Percentiles rank a stretch among this genome's conserved stretches.
Conservation (phyloP, 441 rosid genomes). For the Bocquillonia castaneifolia region DNA sequence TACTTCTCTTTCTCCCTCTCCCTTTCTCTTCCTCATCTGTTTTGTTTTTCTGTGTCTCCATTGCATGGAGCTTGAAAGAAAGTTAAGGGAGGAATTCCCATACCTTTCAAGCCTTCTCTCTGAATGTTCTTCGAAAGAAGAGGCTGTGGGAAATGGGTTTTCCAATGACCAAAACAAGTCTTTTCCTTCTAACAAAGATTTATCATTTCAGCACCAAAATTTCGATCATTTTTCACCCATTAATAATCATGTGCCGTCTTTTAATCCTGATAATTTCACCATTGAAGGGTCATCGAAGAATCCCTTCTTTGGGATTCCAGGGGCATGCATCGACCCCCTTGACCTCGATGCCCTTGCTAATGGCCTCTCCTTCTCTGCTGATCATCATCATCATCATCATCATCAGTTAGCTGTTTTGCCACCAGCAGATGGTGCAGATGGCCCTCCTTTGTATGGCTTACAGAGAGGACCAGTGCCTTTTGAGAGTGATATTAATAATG, state of each 20-base stretch:
- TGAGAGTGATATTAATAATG: constrained; percentile 9
- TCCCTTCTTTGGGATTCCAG: constrained; percentile 14
- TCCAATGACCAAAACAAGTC: neutral
- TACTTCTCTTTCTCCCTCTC: constrained; percentile 3
- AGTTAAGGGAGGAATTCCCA: constrained; percentile 39
- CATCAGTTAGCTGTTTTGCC: constrained; percentile 12
- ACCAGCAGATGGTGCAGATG: neutral
- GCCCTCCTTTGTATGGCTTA: constrained; percentile 20
- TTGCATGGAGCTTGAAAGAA: constrained; percentile 42
- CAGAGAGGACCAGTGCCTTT: constrained; percentile 1
- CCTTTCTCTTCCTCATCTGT: neutral
- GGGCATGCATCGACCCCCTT: constrained; percentile 20
- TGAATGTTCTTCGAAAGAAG: constrained; percentile 25
- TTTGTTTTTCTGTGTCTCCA: neutral
- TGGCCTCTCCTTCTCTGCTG: constrained; percentile 3
- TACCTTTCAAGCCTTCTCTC: constrained; percentile 29
- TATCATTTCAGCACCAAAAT: constrained; percentile 17
- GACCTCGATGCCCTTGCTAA: constrained; percentile 1
- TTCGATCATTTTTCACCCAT: constrained; percentile 2
- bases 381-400: neutral
- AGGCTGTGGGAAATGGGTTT: constrained; percentile 13
- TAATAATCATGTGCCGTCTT: neutral
- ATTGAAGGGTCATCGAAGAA: constrained; percentile 27
- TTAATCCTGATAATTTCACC: constrained; percentile 6
- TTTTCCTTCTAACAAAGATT: constrained; percentile 13